These are phyloP conservation scores for Paramecium octaurelia DNA, from an alignment of 73 alveolate species.

Conservation along the genomic window DNA sequence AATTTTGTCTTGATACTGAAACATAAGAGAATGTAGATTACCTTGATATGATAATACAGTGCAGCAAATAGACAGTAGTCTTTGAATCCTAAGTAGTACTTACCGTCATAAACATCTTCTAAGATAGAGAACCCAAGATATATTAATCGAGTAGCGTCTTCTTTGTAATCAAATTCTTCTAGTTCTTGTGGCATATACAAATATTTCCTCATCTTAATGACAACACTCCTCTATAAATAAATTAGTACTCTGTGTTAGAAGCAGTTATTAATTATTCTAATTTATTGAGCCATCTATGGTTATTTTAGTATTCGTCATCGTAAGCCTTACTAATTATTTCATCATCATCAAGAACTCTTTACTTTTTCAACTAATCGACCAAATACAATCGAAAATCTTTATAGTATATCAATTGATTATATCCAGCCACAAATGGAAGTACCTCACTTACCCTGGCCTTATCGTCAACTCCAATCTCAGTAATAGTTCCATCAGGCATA, in stretches of 20 bases:
- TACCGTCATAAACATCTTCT: neutral
- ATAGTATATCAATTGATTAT: neutral
- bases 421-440: neutral
- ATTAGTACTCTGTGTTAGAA: neutral
- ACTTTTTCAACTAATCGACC: neutral
- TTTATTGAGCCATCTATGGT: neutral
- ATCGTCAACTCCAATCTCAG: constrained; percentile 6
- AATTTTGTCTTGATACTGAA: neutral
- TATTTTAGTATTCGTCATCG: constrained; percentile 9
- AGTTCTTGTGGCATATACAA: neutral
- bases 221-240: neutral
- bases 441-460: neutral
- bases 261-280: neutral
- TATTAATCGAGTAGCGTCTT: neutral
- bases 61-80: constrained; percentile 31
- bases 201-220: neutral
- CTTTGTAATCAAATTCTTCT: constrained; percentile 6
- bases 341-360: constrained; percentile 32
- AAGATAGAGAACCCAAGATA: neutral
- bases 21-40: neutral
- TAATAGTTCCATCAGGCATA: constrained; percentile 4
- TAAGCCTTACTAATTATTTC: neutral
- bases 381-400: constrained; percentile 12
- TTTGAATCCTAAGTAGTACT: neutral
- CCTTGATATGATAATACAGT: neutral